Base-by-base conservation (phyloP, 495 filamentous ascomycete genomes). In the Halenospora varia region DNA sequence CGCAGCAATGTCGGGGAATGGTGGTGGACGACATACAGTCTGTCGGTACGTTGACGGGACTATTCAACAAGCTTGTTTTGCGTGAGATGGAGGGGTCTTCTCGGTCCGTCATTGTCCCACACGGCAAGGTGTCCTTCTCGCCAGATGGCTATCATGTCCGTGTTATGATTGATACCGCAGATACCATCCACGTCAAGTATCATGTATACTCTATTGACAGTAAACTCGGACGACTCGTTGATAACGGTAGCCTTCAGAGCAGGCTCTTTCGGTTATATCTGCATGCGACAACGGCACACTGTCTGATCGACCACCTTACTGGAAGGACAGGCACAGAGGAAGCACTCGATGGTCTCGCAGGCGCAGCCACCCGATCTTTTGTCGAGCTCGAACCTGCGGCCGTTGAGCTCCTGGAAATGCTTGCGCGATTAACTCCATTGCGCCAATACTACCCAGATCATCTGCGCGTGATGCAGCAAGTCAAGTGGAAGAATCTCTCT, bases 271-370 rank as follows among this genome's bases (percentile, higher is more conserved):
- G 82, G 10, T 75, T 70, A 39, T 82, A 81, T 51, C 71, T 88
- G 1, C 83, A 89, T 59, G 84, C 83, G 0, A n/a, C 84, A 0
- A 89, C 85, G 0, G 80, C 83, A 1, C 77, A 73, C 50, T 79
- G 74, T 45, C 57, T 88, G 0, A 75, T 80, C 0, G 87, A 90
- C 60, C 70, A 73, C 0, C 64, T 89, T 0, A 85, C 82, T 0
- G 55, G 61, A 0, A 73, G 68, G 23, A 88, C 83, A 2, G 87
- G 87, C 0, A 88, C 83, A 0, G 86, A 89, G 56, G 72, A 87
- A 60, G 75, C 79, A 0, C 62, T 89, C 1, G 54, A 60, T 0
- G 75, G 80, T 20, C 71, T 88, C 10, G 56, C 58, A 0, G 77
- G 74, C 2, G 78, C 78, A 23, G 68, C 79, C 1, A 59, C 81